Conservation (phyloP, 768 basidiomycete genomes). For the Zangia roseola region DNA sequence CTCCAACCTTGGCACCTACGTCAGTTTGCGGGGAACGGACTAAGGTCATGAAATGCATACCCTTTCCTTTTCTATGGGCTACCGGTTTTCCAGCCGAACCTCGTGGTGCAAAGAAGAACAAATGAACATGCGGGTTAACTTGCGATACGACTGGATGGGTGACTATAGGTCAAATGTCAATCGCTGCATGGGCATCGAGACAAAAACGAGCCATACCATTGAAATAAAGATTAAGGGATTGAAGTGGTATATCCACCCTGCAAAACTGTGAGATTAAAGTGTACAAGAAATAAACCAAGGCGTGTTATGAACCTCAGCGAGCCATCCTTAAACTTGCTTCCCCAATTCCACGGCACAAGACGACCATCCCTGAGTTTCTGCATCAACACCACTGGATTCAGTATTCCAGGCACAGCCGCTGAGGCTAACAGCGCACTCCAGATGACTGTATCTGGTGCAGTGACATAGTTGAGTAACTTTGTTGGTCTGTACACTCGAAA, state of each 20-base stretch:
- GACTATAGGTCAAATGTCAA: conserved; percentile 42
- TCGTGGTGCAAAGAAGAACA: conserved; percentile 92
- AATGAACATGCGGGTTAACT: conserved; percentile 87
- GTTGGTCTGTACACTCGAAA: conserved; percentile 62
- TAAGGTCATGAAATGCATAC: conserved; percentile 30
- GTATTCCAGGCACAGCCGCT: conserved; percentile 92
- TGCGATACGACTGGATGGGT: conserved; percentile 94
- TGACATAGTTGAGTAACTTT: conserved; percentile 92
- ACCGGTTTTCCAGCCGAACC: conserved; percentile 92
- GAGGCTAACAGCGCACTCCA: conserved; percentile 84
- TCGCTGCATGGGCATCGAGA: background rate
- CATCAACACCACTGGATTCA: conserved; percentile 95
- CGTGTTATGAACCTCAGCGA: conserved; percentile 61
- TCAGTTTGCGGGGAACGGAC: background rate
- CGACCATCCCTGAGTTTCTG: conserved; percentile 81
- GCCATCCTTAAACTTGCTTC: conserved; percentile 91
- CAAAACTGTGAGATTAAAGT: background rate
- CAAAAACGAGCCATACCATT: conserved; percentile 50
- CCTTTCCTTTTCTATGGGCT: conserved; percentile 91
- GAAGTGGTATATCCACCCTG: conserved; percentile 94
- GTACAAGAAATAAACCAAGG: background rate
- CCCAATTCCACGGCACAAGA: conserved; percentile 92
- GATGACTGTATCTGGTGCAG: conserved; percentile 88
- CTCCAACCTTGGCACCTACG: conserved; percentile 68
- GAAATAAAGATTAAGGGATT: conserved; percentile 85